Base-by-base conservation (phyloP, 2,329 filamentous ascomycete species). In the Phymatotrichopsis omnivora region DNA sequence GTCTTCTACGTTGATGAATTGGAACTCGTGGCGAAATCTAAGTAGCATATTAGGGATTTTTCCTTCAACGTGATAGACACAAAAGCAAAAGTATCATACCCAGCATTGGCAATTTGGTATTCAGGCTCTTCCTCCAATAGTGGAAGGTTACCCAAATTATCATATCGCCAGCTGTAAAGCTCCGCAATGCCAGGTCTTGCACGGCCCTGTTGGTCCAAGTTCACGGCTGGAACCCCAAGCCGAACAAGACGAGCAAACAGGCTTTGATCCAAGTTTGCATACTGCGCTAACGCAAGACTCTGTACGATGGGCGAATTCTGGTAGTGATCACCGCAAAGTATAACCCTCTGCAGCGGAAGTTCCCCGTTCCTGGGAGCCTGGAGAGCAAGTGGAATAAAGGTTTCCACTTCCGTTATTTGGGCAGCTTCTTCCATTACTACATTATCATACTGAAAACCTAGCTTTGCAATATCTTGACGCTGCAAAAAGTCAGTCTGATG, bases 401-500 rank as follows among this genome's bases (percentile, higher is more conserved):
- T 93, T 62, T 98, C 91, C 34, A 95, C 83, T 63, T 98, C 91
- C 0, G 89, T 98, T 60, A 98, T 89, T 61, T 98, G 91, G 10
- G 91, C 91, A 4, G 91, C 89, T 70, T 98, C 91, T 67, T 98
- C 91, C 83, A 98, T 95, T 42, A 98, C 74, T 10, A 98, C 82
- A 54, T 94, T 98, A 68, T 96, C 87, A 59, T 98, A 98, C 57
- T 85, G 85, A 65, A 98, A 98, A 12, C 87, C 87, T n/a, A 96
- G 73, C 12, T 76, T 73, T 1, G 85, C 82, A 57, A 98, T 96
- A 59, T 96, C 89, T 53, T 85, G 78, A 52, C 89, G 74, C 51
- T 59, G 29, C 17, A 41, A 24, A 16, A 17, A 5, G 14, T 55
- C 8, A 46, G 34, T 27, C 33, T 36, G 34, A 12, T 25, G 27